These are phyloP conservation scores for Croton laevigatus DNA, from an alignment of 441 rosid genomes.

Conservation along the genomic window DNA sequence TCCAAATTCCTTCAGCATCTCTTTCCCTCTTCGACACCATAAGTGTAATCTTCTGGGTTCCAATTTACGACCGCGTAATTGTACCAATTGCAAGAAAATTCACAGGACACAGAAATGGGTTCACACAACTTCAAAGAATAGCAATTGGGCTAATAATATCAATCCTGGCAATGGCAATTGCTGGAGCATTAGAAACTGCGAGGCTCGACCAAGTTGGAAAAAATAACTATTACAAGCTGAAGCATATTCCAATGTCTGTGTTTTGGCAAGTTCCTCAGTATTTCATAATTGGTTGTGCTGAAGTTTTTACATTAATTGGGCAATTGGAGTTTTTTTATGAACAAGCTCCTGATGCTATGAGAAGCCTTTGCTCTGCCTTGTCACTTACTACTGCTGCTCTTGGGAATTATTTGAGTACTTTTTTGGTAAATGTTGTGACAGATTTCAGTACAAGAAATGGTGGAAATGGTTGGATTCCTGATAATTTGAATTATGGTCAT, in stretches of 20 bases:
- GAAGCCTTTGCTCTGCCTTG: slow-evolving; percentile 83
- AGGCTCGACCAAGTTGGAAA: slow-evolving; percentile 48
- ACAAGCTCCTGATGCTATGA: slow-evolving; percentile 93
- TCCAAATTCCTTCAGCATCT: slow-evolving; percentile 85
- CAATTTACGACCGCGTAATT: slow-evolving; percentile 59
- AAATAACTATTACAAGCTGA: slow-evolving; percentile 53
- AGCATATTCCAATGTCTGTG: slow-evolving; percentile 62
- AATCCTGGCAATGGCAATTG: slow-evolving; percentile 60
- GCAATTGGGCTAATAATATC: slow-evolving; percentile 81
- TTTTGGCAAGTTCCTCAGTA: slow-evolving; percentile 94
- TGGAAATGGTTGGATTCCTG: slow-evolving; percentile 77
- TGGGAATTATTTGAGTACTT: slow-evolving; percentile 74
- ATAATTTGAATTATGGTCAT: slow-evolving; percentile 65
- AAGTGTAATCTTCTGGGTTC: slow-evolving; percentile 81
- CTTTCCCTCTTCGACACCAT: slow-evolving; percentile 72
- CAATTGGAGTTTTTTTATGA: slow-evolving; percentile 89
- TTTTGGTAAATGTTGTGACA: slow-evolving; percentile 60
- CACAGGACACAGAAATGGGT: slow-evolving; percentile 70
- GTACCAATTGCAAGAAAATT: slow-evolving; percentile 61
- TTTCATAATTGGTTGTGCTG: slow-evolving; percentile 81
- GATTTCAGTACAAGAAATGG: slow-evolving; percentile 49
- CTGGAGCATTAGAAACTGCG: slow-evolving; percentile 54
- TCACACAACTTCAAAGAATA: slow-evolving; percentile 88
- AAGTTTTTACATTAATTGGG: slow-evolving; percentile 84
- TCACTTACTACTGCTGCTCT: slow-evolving; percentile 74